Conservation (phyloP, 2,329 filamentous ascomycete genomes). For the Cercospora berteroae region DNA sequence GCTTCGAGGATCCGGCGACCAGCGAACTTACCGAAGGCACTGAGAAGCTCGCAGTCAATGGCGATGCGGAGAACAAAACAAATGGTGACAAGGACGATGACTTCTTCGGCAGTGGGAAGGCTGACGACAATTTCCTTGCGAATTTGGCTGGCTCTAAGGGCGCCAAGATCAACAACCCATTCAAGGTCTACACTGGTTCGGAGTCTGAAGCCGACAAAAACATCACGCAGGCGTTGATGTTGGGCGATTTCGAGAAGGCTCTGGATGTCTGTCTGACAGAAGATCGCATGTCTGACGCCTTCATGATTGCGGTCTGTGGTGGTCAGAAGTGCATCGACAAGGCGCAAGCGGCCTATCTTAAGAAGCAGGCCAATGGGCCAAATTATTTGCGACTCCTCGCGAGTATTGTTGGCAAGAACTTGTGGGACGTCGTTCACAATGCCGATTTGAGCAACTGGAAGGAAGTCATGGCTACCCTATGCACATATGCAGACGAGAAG, state of each 20-base stretch:
- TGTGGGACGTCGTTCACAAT: constrained; percentile 98
- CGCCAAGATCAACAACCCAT: constrained; percentile 89
- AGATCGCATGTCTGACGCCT: constrained; percentile 88
- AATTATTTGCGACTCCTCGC: constrained; percentile 89
- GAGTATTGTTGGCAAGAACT: constrained; percentile 91
- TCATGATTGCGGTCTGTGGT: constrained; percentile 96
- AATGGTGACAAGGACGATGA: constrained; percentile 41
- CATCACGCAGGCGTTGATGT: constrained; percentile 82
- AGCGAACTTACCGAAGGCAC: constrained; percentile 45
- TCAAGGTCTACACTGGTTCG: constrained; percentile 80
- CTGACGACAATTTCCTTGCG: constrained; percentile 82
- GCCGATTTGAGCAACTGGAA: constrained; percentile 93
- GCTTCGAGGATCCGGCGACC: constrained; percentile 65
- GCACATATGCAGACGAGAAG: constrained; percentile 86
- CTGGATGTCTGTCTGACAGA: constrained; percentile 86
- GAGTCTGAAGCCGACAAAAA: constrained; percentile 80
- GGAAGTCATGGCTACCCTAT: constrained; percentile 91
- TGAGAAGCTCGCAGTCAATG: constrained; percentile 45
- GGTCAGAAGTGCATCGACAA: constrained; percentile 92
- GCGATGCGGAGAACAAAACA: constrained; percentile 49
- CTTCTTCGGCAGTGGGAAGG: constrained; percentile 73
- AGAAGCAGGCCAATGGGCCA: constrained; percentile 74
- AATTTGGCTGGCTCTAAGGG: constrained; percentile 84
- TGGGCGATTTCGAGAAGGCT: constrained; percentile 87
- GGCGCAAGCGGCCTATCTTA: constrained; percentile 86